Evolutionary conservation across 768 basidiomycete species (phyloP), one percentile per base, ranked within the genome.

Genomic region (Leccinum arenicola): DNA sequence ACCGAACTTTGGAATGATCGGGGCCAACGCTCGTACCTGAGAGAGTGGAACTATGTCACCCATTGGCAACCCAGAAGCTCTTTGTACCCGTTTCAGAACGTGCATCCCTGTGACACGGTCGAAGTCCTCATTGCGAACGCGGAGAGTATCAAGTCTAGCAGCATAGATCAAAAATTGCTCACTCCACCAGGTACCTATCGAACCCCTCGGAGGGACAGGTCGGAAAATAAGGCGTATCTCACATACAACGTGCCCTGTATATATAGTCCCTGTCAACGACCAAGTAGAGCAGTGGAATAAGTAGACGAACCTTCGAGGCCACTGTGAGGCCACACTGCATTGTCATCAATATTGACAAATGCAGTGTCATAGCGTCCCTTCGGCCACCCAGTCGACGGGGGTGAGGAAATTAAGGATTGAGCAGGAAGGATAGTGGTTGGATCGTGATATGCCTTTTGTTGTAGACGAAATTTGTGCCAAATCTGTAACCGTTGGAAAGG

Each of bases 1-100:
- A 6, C 71, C 73, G 50, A 75, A 68, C 2, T 61, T 61, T n/a
- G 73, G 69, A 3, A 67, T 52, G 2, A 75, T 29, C 14, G 71
- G 67, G 7, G 63, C 65, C 3, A 66, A 66, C 8, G 58, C 61
- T 9, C 65, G 43, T 6, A 73, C 51, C 48, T 68, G 64, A 33
- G 59, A 27, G 8, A 73, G 19, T n/a, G 69, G 72, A 17, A 74
- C 23, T 11, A 75, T 59, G 25, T 69, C 68, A 11, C 69, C 72
- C 29, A 74, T 51, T 21, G 56, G 54, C 9, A 52, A 31, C 1
- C 59, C 36, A 29, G 61, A 54, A 10, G 64, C 23, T 17, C 65
- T 51, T 10, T 33, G 51, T 3, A 61, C 65, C 1, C 64, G 31
- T 54, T 66, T 68, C 27, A 75, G 54, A 25, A 67, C 23, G 49